Conservation (phyloP, 139 green algal genomes). For the Chlorella sp. region DNA sequence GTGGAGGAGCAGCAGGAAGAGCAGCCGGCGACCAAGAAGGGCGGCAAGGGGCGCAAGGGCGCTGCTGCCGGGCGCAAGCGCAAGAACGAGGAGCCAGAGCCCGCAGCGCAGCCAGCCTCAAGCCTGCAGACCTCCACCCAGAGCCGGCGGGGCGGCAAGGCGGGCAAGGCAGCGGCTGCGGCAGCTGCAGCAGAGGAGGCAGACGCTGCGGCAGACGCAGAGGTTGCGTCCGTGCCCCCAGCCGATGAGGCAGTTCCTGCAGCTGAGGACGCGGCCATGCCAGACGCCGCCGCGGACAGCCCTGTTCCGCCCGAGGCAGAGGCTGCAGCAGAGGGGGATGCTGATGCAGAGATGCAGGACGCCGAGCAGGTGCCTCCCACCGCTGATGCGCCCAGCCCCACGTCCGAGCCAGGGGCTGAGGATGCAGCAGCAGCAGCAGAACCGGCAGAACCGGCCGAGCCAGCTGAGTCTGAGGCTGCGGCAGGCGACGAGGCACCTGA, state of each 20-base stretch:
- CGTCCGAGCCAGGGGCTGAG: neutral
- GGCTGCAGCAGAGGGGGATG: neutral
- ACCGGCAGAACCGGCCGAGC: no score
- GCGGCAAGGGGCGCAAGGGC: conserved; percentile 24
- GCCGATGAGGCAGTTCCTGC: neutral
- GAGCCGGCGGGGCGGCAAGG: conserved; percentile 7
- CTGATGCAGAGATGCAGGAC: neutral
- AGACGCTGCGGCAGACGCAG: neutral
- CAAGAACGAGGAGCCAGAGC: conserved; percentile 1
- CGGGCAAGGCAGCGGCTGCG: neutral
- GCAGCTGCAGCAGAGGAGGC: neutral
- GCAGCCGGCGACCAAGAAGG: conserved; percentile 6
- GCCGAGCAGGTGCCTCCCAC: neutral
- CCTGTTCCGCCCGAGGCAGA: neutral
- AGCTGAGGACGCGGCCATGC: neutral
- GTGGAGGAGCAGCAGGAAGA: neutral
- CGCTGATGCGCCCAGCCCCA: neutral
- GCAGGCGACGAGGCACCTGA: neutral
- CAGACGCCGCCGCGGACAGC: neutral
- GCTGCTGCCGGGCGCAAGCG: conserved; percentile 10
- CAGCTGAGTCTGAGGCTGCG: neutral
- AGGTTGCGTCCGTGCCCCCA: neutral
- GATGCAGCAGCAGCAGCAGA: neutral
- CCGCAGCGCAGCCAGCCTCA: neutral
- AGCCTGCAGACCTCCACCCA: conserved; percentile 25